A percentile compares a stretch with the other conserved stretches of the same genome.
phyloP scores from a whole-genome alignment of 139 green algal genomes.

The Diplosphaera chodatii region DNA sequence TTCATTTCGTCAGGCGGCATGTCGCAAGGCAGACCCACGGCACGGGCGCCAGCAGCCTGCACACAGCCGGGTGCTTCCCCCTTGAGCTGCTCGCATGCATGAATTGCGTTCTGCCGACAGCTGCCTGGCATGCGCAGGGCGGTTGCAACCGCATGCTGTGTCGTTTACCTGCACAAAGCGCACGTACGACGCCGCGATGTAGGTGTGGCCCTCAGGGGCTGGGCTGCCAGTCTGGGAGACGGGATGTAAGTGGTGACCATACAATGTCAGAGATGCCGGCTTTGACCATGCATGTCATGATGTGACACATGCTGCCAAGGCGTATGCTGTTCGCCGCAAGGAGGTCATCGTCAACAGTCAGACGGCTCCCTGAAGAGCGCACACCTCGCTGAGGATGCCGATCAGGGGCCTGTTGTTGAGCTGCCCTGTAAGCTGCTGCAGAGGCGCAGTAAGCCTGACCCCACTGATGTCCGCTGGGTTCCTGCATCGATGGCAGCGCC shows the following conservation, averaged over 20 bases:
- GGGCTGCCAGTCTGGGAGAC: slow-evolving; percentile 48
- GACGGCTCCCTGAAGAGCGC: too few species aligned
- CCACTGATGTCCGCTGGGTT: background rate
- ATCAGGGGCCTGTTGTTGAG: background rate
- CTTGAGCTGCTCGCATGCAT: too few species aligned
- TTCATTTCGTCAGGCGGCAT: slow-evolving; percentile 44
- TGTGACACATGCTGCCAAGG: background rate
- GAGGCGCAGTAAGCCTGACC: background rate
- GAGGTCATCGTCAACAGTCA: too few species aligned
- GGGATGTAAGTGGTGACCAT: too few species aligned
- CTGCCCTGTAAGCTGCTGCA: background rate
- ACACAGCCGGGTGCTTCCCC: slow-evolving; percentile 1
- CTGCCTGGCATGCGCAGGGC: too few species aligned
- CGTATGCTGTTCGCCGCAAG: too few species aligned
- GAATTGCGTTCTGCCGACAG: too few species aligned
- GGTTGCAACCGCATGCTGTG: too few species aligned
- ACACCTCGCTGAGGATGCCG: background rate
- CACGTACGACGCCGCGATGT: slow-evolving; percentile 78
- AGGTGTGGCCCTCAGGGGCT: slow-evolving; percentile 52
- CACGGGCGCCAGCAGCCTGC: slow-evolving; percentile 59
- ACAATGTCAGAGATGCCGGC: too few species aligned
- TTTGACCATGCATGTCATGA: background rate
- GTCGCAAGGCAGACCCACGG: slow-evolving; percentile 74
- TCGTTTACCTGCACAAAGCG: slow-evolving; percentile 59
- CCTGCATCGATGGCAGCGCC: background rate